Conservation (phyloP, 139 green algal genomes). For the Auxenochlorella pyrenoidosa region DNA sequence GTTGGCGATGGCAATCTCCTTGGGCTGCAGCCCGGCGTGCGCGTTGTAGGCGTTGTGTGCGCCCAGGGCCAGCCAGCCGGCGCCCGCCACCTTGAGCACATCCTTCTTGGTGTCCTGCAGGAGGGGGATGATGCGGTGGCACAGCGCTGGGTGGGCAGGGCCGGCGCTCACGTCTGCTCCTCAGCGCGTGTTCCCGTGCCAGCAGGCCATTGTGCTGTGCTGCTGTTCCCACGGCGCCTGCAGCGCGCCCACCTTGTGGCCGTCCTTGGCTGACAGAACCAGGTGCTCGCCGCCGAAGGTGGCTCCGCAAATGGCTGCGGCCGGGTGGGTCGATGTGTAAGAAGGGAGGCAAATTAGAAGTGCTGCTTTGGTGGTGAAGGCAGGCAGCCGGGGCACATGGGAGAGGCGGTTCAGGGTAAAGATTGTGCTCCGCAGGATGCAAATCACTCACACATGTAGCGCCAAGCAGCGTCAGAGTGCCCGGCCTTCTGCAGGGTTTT, state of each 20-base stretch:
- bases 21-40: neutral
- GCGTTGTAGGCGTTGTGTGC: slow-evolving; percentile 19
- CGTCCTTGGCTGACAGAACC: slow-evolving; percentile 1
- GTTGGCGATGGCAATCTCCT: neutral
- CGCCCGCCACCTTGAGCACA: slow-evolving; percentile 9
- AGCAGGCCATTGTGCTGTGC: no score
- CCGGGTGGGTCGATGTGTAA: no score
- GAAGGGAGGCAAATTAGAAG: no score
- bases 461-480: neutral
- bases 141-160: neutral
- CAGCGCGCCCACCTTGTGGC: neutral
- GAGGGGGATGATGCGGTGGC: neutral
- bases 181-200: no score
- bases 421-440: no score
- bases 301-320: neutral
- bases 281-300: neutral
- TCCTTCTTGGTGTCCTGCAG: slow-evolving; percentile 16
- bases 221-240: neutral
- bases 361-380: no score
- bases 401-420: no score
- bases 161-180: no score
- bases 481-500: neutral
- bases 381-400: neutral
- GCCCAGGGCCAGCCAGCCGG: neutral
- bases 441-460: neutral